phyloP scores from a whole-genome alignment of 805 yeast genomes.

The Ogataea wickerhamii region DNA sequence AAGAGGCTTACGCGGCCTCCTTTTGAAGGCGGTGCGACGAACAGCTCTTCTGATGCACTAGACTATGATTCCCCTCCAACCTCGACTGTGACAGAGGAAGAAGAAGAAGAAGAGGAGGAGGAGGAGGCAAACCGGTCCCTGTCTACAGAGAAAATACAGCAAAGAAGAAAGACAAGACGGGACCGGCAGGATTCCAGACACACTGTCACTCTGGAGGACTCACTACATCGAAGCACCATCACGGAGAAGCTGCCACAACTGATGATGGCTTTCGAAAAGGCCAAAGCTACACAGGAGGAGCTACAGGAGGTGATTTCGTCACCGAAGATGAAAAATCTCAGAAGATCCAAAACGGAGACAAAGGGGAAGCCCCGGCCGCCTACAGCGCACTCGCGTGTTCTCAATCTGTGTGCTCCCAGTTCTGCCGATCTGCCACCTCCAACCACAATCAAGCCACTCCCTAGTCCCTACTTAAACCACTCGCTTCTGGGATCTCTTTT shows the following conservation, averaged over 20 bases:
- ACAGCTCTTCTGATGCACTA: conserved; percentile 2
- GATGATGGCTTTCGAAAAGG: conserved; percentile 64
- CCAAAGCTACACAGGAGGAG: conserved; percentile 55
- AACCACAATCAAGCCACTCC: conserved; percentile 1
- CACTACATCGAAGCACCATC: conserved; percentile 50
- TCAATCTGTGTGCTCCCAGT: conserved; percentile 60
- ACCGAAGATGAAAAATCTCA: conserved; percentile 6
- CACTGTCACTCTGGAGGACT: conserved; percentile 13
- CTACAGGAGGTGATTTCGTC: conserved; percentile 22
- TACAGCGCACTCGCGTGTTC: conserved; percentile 47
- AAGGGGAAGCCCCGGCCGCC: conserved; percentile 3
- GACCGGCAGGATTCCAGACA: conserved; percentile 7
- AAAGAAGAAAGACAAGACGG: conserved; percentile 15
- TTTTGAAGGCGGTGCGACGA: background rate
- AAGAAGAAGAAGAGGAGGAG: conserved; percentile 10
- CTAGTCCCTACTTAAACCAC: conserved; percentile 15
- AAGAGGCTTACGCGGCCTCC: conserved; percentile 6
- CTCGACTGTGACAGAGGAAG: conserved; percentile 12
- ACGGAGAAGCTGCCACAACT: conserved; percentile 63
- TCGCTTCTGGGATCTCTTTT: conserved; percentile 20
- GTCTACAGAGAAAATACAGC: conserved; percentile 15
- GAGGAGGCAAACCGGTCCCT: conserved; percentile 9
- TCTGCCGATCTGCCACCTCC: conserved; percentile 12
- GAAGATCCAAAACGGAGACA: conserved; percentile 1
- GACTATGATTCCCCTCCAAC: conserved; percentile 11